Percentiles rank a stretch among this genome's conserved stretches.
These are phyloP conservation scores for Camellia sinensis DNA, from an alignment of 148 eudicot species.

Conservation along the genomic window DNA sequence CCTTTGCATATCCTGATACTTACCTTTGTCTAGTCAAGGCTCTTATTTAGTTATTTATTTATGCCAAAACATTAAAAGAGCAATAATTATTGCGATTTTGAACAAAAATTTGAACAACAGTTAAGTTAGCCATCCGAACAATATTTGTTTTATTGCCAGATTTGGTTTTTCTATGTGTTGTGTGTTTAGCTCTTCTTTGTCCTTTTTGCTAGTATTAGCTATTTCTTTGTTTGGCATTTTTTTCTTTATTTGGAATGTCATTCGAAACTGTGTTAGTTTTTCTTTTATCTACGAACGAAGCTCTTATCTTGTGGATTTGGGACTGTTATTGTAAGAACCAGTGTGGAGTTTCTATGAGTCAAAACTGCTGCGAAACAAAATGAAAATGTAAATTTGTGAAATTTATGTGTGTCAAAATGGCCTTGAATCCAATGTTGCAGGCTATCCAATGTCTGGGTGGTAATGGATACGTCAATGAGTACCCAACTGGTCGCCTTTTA, in stretches of 20 bases:
- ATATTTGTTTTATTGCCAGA: neutral
- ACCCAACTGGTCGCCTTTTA: slow-evolving; percentile 90
- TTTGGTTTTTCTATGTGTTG: neutral
- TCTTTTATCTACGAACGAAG: too few relatives aligned
- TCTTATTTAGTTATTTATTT: neutral
- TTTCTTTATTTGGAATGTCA: too few relatives aligned
- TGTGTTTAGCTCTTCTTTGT: too few relatives aligned
- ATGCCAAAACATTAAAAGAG: neutral
- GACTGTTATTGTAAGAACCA: too few relatives aligned
- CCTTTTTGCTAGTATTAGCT: too few relatives aligned
- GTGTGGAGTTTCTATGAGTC: neutral
- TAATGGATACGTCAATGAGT: slow-evolving; percentile 91
- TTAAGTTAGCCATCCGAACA: neutral
- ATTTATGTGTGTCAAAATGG: neutral
- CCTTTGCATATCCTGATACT: neutral
- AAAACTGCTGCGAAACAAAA: neutral
- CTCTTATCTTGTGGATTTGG: too few relatives aligned
- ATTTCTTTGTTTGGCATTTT: too few relatives aligned
- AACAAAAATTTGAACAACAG: neutral
- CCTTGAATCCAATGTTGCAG: slow-evolving; percentile 35
- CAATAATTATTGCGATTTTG: neutral
- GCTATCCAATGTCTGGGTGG: slow-evolving; percentile 98
- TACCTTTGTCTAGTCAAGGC: neutral
- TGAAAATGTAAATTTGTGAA: neutral
- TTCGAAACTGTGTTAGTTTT: too few relatives aligned